A percentile compares a stretch with the other conserved stretches of the same genome.
These are phyloP conservation scores for Immersiella caudata DNA, from an alignment of 495 filamentous ascomycete genomes.

Conservation along the genomic window DNA sequence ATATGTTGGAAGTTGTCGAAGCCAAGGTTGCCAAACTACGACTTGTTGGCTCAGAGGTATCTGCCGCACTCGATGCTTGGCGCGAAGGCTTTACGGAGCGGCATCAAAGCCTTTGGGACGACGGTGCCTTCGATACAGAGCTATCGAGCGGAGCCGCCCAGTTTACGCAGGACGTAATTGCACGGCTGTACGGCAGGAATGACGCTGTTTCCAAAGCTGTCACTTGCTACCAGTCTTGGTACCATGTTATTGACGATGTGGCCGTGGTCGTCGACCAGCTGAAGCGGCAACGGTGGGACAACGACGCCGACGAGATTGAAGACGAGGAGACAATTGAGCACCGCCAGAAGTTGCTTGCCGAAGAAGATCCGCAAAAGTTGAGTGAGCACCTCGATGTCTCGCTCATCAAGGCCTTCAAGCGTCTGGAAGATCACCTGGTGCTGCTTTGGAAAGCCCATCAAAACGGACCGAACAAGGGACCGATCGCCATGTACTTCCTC, in stretches of 20 bases:
- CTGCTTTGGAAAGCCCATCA: conserved; percentile 48
- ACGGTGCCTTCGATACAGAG: conserved; percentile 51
- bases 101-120: conserved; percentile 63
- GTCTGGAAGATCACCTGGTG: conserved; percentile 60
- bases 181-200: conserved; percentile 65
- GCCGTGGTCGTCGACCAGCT: conserved; percentile 66
- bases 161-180: conserved; percentile 49
- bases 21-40: conserved; percentile 60
- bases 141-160: conserved; percentile 46
- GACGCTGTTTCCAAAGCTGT: conserved; percentile 62
- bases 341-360: conserved; percentile 63
- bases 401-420: conserved; percentile 58
- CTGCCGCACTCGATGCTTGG: conserved; percentile 57
- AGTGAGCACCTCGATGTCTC: conserved; percentile 61
- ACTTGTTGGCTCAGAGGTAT: conserved; percentile 60
- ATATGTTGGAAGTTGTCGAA: conserved; percentile 62
- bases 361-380: conserved; percentile 70
- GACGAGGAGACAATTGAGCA: conserved; percentile 74
- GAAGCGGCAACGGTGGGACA: conserved; percentile 70
- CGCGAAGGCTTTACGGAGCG: conserved; percentile 49
- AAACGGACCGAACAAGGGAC: conserved; percentile 48
- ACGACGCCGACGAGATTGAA: conserved; percentile 73
- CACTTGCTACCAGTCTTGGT: conserved; percentile 68
- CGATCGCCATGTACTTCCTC: conserved; percentile 70
- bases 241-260: conserved; percentile 61